Evolutionary conservation across 805 yeast genomes (phyloP), one percentile per base, ranked within the genome.

Genomic region (Zygotorulaspora danielsina): DNA sequence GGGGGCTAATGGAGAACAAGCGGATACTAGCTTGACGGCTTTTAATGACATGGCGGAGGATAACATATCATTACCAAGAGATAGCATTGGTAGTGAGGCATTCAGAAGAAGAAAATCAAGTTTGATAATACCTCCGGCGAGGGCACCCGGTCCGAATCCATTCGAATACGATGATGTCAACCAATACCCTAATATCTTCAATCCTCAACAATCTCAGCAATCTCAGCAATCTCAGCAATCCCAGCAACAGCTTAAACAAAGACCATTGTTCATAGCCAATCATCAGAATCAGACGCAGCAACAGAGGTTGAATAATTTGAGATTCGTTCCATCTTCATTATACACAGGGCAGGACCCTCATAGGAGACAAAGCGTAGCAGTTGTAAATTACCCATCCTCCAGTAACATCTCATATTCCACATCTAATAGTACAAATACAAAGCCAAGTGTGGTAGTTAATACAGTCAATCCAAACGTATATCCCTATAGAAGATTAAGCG

Each of bases 131-230:
- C 74, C 73, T 2, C 75, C 75, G 11, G 53, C 69, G 2, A 57
- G 75, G 47, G 72, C 71, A 1, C 70, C 71, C 2, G 72, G 66
- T 10, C 72, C 73, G 4, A 61, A 59, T 17, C 64, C 66, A 6
- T 59, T 51, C 25, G 61, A 63, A 37, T 66, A 58, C 41, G 51
- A 63, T n/a, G 63, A 44, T 15, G 33, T 39, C 7, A 30, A 39
- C 13, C 39, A 44, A 24, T 45, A 43, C 34, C 44, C 46, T 6
- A 41, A 36, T 24, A 31, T 37, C 15, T 42, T 42, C 27, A 32
- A 37, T 25, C 34, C 32, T 7, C 39, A 36, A 19, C 54, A 46
- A 26, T 53, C 51, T 10, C 42, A 37, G 22, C 42, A 42, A 30
- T n/a, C n/a, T n/a, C n/a, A n/a, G n/a, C n/a, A n/a, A n/a, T n/a